phyloP scores from a whole-genome alignment of 108 stramenopile species.

The Seminavis robusta region DNA sequence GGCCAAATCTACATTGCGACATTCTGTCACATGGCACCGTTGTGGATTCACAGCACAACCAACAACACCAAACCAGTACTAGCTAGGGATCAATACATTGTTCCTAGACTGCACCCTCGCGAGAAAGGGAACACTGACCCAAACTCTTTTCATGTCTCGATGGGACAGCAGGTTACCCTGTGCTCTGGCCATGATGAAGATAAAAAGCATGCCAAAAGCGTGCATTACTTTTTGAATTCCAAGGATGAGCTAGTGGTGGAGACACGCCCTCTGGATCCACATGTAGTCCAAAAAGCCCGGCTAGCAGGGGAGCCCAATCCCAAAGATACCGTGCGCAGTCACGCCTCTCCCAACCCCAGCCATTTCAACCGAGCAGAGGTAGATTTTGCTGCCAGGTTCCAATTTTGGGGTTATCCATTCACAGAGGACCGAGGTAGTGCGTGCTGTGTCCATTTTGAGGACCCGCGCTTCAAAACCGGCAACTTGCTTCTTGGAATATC shows the following conservation, averaged over 20 bases:
- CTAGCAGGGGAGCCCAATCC: too few species aligned
- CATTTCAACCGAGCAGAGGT: too few species aligned
- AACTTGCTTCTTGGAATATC: conserved; percentile 5
- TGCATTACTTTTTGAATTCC: not conserved
- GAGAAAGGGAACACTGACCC: too few species aligned
- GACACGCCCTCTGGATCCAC: not conserved
- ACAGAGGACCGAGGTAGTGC: conserved; percentile 11
- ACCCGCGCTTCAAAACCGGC: not conserved
- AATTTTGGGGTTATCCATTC: not conserved
- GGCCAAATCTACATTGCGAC: not conserved
- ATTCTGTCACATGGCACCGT: not conserved
- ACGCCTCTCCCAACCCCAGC: too few species aligned
- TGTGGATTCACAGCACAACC: conserved; percentile 6
- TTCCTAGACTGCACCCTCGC: too few species aligned
- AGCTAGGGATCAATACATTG: too few species aligned
- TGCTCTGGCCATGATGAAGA: too few species aligned
- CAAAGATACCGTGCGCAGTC: too few species aligned
- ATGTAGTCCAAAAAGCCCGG: not conserved
- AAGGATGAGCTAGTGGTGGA: not conserved
- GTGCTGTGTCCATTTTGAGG: conserved; percentile 2
- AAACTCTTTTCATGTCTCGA: too few species aligned
- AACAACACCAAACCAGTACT: too few species aligned
- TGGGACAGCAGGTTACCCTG: too few species aligned
- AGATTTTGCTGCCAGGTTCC: too few species aligned
- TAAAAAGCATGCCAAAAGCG: conserved; percentile 2